Evolutionary conservation across 1,284 basidiomycete genomes (phyloP).

Genomic region (Trametes polyzona): DNA sequence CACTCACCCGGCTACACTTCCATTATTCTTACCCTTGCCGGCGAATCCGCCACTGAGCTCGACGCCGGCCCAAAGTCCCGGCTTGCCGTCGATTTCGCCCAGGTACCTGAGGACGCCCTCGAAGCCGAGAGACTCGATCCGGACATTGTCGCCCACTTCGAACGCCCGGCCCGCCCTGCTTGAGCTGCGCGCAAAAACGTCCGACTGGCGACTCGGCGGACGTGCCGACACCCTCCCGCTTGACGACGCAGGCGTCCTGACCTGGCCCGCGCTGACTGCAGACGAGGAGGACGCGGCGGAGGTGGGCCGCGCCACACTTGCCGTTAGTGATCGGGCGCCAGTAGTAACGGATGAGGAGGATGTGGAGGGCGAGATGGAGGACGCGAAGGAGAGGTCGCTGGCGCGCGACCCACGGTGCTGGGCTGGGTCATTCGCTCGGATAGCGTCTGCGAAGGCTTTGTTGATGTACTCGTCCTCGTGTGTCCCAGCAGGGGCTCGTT

Average conservation of each 20-base stretch:
- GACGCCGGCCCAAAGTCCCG: conserved; percentile 89
- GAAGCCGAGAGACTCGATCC: conserved; percentile 84
- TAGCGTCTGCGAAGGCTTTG: conserved; percentile 73
- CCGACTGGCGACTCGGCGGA: conserved; percentile 62
- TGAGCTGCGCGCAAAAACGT: conserved; percentile 49
- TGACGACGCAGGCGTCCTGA: conserved; percentile 44
- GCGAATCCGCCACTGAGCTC: conserved; percentile 84
- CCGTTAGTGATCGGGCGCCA: conserved; percentile 47
- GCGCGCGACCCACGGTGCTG: conserved; percentile 54
- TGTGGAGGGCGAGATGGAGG: conserved; percentile 50
- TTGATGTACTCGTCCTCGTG: conserved; percentile 59
- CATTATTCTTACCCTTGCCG: conserved; percentile 97
- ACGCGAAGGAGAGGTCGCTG: conserved; percentile 47
- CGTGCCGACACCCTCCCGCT: conserved; percentile 57
- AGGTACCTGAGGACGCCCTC: conserved; percentile 82
- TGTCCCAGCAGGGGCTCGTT: conserved; percentile 33
- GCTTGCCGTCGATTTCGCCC: conserved; percentile 85
- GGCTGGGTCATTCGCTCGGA: conserved; percentile 77
- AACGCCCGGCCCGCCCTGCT: conserved; percentile 53
- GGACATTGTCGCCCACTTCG: conserved; percentile 79
- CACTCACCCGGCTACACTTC: conserved; percentile 84
- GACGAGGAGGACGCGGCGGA: conserved; percentile 43
- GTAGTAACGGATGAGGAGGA: conserved; percentile 38
- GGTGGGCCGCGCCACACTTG: conserved; percentile 37
- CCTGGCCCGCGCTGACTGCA: conserved; percentile 52